Evolutionary conservation across 164 flowering plant genomes (phyloP).

Genomic region (Macadamia integrifolia): DNA sequence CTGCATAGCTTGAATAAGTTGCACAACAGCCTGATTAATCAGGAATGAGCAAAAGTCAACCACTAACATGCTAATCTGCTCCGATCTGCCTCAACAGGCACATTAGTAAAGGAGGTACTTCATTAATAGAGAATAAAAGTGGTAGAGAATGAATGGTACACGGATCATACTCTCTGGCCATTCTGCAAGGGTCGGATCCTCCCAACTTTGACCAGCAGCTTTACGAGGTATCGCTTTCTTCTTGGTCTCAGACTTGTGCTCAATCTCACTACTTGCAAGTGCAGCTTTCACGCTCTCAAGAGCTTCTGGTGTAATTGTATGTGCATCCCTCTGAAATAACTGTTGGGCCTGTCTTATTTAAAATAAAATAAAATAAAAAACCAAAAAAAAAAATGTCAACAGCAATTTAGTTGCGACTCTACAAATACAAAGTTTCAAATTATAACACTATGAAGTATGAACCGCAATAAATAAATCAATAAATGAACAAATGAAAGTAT

Average conservation of each 20-base stretch:
- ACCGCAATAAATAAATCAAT: neutral
- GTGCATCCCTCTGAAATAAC: conserved; percentile 92
- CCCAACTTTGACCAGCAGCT: conserved; percentile 98
- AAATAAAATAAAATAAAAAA: neutral
- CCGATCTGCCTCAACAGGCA: neutral
- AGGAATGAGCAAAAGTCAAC: neutral
- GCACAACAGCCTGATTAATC: neutral
- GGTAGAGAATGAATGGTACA: neutral
- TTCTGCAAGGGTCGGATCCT: conserved; percentile 97
- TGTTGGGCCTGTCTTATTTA: conserved; percentile 73
- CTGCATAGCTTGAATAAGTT: neutral
- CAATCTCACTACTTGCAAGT: conserved; percentile 88
- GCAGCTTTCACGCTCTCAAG: conserved; percentile 98
- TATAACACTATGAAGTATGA: neutral
- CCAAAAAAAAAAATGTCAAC: neutral
- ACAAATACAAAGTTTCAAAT: neutral
- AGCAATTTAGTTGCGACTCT: neutral
- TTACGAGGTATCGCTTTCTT: conserved; percentile 92
- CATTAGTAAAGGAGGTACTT: neutral
- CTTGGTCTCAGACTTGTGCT: conserved; percentile 90
- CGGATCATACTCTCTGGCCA: conserved; percentile 90
- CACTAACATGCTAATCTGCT: neutral
- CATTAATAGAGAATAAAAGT: no score
- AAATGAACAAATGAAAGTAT: neutral
- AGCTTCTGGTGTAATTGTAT: conserved; percentile 91